Evolutionary conservation across 805 yeast species (phyloP).

Genomic region (Starmerella davenportii): DNA sequence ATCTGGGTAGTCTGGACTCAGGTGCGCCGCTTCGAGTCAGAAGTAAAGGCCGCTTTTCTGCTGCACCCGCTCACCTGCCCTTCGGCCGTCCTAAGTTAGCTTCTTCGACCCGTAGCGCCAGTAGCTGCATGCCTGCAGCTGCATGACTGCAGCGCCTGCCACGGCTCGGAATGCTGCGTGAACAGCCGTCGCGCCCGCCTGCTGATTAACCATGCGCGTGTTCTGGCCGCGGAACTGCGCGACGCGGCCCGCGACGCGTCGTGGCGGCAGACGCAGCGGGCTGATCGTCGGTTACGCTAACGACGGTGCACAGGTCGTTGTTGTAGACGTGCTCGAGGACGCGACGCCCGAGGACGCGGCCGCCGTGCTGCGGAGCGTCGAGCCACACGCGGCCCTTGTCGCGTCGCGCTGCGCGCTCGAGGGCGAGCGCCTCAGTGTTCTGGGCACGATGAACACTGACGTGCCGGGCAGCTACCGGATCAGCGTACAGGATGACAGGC

Average conservation of each 20-base stretch:
- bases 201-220: constrained; percentile 8
- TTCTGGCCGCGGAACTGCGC: constrained; percentile 13
- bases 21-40: too few species aligned
- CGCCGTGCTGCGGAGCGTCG: background rate
- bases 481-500: background rate
- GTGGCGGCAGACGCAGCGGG: background rate
- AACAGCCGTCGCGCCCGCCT: too few species aligned
- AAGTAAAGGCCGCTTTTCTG: too few species aligned
- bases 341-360: background rate
- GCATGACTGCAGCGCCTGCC: too few species aligned
- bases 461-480: background rate
- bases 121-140: too few species aligned
- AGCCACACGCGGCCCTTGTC: background rate
- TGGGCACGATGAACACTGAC: background rate
- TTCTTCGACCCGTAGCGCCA: too few species aligned
- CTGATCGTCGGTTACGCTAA: constrained; percentile 16
- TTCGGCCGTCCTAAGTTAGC: too few species aligned
- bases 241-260: constrained; percentile 1
- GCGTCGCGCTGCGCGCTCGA: background rate
- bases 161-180: too few species aligned
- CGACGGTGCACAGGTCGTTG: constrained; percentile 11
- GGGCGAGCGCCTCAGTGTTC: background rate
- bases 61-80: too few species aligned
- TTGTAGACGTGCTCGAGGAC: constrained; percentile 9
- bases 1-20: too few species aligned